Percentiles rank a stretch among this genome's conserved stretches.
Evolutionary conservation across 176 grass and related monocot species (phyloP).

Genomic region (Rhipidocladum racemiflorum): DNA sequence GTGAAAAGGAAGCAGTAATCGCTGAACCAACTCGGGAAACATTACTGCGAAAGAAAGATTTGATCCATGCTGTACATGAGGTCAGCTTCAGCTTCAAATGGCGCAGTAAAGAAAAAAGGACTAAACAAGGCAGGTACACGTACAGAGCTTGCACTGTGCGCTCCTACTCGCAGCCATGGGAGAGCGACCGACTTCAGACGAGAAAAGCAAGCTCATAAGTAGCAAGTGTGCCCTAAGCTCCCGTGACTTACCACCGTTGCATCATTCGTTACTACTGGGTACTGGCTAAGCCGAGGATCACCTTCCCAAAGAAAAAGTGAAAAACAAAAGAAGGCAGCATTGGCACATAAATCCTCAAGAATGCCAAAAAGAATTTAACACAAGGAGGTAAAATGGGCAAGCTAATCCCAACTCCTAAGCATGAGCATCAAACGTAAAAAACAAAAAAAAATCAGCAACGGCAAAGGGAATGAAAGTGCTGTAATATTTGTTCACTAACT

Average conservation of each 20-base stretch:
- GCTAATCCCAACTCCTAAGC: not conserved
- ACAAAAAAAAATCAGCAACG: not conserved
- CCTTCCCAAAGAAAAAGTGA: not conserved
- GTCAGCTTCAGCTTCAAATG: not conserved
- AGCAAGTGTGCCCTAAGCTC: not conserved
- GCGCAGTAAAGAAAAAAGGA: slow-evolving; percentile 4
- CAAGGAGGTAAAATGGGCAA: not conserved
- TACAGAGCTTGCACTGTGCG: not conserved
- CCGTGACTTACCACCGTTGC: not conserved
- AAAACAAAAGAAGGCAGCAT: not conserved
- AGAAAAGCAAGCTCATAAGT: not conserved
- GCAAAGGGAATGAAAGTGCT: not conserved
- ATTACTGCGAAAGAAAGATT: not conserved
- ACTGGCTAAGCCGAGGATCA: not conserved
- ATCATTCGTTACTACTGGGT: not conserved
- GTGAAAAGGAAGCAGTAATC: not conserved
- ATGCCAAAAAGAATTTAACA: not conserved
- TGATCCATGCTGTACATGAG: not conserved
- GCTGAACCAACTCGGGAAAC: not conserved
- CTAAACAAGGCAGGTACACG: not conserved
- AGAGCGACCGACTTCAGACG: not conserved
- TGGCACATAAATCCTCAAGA: not conserved
- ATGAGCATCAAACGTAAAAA: not conserved
- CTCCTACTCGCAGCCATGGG: not conserved
- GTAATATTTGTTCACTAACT: not conserved